Conservation (phyloP, 106 monocot genomes). For the Iris macrosiphon region DNA sequence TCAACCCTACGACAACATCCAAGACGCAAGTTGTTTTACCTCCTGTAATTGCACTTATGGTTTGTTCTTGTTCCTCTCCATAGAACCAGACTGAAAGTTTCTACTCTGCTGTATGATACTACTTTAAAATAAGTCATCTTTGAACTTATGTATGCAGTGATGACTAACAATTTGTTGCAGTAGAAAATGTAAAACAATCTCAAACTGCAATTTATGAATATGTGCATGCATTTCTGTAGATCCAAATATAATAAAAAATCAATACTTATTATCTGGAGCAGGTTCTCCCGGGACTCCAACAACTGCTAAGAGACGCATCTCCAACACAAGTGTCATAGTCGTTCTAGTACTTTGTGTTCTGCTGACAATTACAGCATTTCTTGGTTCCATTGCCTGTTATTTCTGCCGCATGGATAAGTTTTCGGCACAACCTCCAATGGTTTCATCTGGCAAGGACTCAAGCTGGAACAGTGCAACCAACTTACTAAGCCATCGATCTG, state of each 20-base stretch:
- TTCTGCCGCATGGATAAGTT: conserved; percentile 49
- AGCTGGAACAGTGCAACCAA: conserved; percentile 66
- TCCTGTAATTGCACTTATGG: conserved; percentile 80
- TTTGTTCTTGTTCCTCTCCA: conserved; percentile 17
- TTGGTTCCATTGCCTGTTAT: conserved; percentile 37
- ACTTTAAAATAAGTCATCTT: no score
- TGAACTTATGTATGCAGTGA: no score
- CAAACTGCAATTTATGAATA: background rate
- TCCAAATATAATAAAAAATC: no score
- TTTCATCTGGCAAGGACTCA: conserved; percentile 37
- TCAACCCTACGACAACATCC: conserved; percentile 16
- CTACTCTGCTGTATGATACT: no score
- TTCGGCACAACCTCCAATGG: conserved; percentile 7
- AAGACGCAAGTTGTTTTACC: conserved; percentile 44
- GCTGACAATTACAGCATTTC: conserved; percentile 44
- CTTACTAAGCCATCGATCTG: conserved; percentile 53
- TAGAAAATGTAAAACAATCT: background rate
- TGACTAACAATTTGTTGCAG: background rate
- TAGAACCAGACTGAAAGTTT: no score
- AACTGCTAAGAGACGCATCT: conserved; percentile 27
- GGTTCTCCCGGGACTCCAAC: conserved; percentile 25
- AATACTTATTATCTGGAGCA: conserved; percentile 8
- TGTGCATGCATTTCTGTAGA: no score
- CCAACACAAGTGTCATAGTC: conserved; percentile 32
- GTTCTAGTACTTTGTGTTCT: conserved; percentile 52